These are phyloP conservation scores for Xylogone sp. DNA, from an alignment of 2,329 filamentous ascomycete genomes.

Conservation along the genomic window DNA sequence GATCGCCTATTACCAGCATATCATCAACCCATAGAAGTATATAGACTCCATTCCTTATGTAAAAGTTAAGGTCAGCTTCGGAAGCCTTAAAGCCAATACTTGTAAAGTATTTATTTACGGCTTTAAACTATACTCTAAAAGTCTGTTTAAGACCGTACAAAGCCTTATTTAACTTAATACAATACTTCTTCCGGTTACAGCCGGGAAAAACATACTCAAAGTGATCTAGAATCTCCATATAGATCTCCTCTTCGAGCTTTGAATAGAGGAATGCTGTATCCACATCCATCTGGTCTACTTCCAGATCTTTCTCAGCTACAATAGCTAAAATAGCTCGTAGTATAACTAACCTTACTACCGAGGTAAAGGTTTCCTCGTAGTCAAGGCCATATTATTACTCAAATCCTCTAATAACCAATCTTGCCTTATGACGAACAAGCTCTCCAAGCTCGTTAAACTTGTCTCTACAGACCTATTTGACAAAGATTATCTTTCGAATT, in stretches of 20 bases:
- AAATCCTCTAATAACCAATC: neutral
- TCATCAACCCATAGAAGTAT: neutral
- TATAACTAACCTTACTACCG: neutral
- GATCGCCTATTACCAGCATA: neutral
- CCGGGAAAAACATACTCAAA: neutral
- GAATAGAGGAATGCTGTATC: neutral
- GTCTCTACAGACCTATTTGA: neutral
- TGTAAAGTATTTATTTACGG: neutral
- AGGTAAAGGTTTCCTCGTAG: neutral
- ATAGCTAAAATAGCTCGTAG: neutral
- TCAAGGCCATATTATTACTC: neutral
- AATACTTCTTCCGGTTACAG: neutral
- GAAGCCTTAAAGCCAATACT: neutral
- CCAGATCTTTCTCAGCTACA: neutral
- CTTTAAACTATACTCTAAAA: neutral
- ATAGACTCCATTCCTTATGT: neutral
- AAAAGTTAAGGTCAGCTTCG: neutral
- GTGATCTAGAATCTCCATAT: slow-evolving; percentile 1
- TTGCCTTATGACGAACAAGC: neutral
- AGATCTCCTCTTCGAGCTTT: neutral
- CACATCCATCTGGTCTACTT: neutral
- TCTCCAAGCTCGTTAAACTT: neutral
- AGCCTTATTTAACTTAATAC: neutral
- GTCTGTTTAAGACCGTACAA: neutral
- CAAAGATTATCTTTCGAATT: neutral